phyloP scores from a whole-genome alignment of 257 asterid species.

The Galeopsis tetrahit region DNA sequence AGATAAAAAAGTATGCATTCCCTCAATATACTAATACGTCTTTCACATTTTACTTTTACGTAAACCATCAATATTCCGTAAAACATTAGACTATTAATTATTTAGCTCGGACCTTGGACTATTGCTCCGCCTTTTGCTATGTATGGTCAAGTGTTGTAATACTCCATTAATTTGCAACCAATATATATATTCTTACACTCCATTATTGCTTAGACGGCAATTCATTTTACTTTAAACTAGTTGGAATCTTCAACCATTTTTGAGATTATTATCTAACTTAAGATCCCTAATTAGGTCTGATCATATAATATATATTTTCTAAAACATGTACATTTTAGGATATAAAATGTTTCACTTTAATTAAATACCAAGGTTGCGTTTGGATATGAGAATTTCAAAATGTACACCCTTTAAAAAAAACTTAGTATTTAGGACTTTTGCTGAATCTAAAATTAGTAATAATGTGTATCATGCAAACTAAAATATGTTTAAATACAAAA shows the following conservation, averaged over 20 bases:
- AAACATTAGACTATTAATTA: too few relatives aligned
- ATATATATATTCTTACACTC: background rate
- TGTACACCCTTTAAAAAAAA: too few relatives aligned
- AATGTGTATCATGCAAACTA: background rate
- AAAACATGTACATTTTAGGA: background rate
- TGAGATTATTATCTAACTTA: background rate
- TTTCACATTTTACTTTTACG: too few relatives aligned
- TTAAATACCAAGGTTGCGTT: background rate
- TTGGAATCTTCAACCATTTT: constrained; percentile 15
- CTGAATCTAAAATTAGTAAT: background rate
- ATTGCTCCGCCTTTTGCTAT: constrained; percentile 4
- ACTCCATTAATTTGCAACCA: background rate
- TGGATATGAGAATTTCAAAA: background rate
- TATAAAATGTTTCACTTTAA: background rate
- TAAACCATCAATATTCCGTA: too few relatives aligned
- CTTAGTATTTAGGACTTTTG: too few relatives aligned
- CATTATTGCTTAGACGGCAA: constrained; percentile 32
- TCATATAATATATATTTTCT: background rate
- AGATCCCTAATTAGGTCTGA: background rate
- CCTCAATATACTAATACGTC: too few relatives aligned
- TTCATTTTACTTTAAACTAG: constrained; percentile 9
- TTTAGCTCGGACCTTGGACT: constrained; percentile 17
- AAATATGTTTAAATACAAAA: background rate
- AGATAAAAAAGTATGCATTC: too few relatives aligned
- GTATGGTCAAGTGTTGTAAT: constrained; percentile 15